A percentile compares a stretch with the other conserved stretches of the same genome.
These are phyloP conservation scores for Alternaria arbusti DNA, from an alignment of 2,329 filamentous ascomycete genomes.

Conservation along the genomic window DNA sequence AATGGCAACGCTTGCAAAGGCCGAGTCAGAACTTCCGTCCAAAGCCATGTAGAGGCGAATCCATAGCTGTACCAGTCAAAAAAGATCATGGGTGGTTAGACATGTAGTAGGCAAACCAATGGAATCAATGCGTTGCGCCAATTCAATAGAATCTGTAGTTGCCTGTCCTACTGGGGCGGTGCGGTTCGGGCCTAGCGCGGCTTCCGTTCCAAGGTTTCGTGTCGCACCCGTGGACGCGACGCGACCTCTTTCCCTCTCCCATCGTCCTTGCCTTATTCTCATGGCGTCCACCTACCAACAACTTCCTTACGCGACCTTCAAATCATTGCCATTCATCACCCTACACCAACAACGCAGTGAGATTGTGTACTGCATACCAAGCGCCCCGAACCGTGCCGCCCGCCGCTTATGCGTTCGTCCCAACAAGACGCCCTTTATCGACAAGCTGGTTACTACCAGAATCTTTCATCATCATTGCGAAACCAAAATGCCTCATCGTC, in stretches of 20 bases:
- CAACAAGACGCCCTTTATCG: background rate
- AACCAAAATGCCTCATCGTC: background rate
- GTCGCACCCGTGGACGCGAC: background rate
- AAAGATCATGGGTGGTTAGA: background rate
- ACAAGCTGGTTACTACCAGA: background rate
- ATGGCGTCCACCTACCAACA: background rate
- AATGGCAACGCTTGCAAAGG: background rate
- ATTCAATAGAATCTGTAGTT: background rate
- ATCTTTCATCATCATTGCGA: background rate
- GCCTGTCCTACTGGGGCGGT: background rate
- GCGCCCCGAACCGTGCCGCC: background rate
- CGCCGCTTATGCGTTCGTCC: background rate
- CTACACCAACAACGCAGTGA: background rate
- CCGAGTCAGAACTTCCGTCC: background rate
- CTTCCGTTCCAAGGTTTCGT: background rate
- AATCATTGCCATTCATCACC: background rate
- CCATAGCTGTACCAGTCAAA: background rate
- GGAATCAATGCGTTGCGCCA: background rate
- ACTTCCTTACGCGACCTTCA: background rate
- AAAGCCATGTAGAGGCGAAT: background rate
- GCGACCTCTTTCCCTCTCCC: background rate
- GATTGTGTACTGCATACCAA: background rate
- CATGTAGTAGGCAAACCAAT: background rate
- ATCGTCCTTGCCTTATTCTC: background rate
- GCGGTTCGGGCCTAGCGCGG: background rate